These are phyloP conservation scores for Blastobotrys arbuscula DNA, from an alignment of 1,139 yeast species.

Conservation along the genomic window DNA sequence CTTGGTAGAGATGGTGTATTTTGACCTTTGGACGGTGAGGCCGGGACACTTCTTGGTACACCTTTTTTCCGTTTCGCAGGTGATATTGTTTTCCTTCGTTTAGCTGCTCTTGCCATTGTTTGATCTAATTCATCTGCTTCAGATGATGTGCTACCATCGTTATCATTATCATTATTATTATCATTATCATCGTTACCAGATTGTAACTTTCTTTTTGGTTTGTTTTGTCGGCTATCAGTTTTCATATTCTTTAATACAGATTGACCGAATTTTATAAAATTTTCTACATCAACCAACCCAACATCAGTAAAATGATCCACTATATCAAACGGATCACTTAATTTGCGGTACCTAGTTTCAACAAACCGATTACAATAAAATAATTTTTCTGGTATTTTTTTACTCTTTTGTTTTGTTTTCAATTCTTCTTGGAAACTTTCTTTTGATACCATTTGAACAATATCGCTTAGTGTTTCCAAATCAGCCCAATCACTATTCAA, in stretches of 20 bases:
- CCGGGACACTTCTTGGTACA: too few species aligned
- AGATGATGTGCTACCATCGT: background rate
- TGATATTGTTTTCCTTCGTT: background rate
- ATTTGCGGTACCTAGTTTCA: background rate
- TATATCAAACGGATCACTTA: background rate
- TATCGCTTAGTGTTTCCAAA: background rate
- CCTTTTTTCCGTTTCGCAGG: background rate
- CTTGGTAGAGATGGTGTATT: conserved; percentile 8
- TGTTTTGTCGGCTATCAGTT: background rate
- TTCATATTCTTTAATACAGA: background rate
- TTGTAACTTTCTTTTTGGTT: background rate
- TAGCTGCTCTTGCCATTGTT: background rate
- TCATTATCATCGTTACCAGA: background rate
- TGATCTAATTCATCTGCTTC: background rate
- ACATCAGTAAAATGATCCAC: background rate
- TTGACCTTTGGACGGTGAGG: too few species aligned
- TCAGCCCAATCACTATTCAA: conserved; percentile 3
- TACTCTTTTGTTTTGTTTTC: background rate
- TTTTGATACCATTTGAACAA: background rate
- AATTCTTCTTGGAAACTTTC: background rate
- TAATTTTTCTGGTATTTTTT: background rate
- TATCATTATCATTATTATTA: background rate
- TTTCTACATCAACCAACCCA: background rate
- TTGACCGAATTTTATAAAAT: background rate
- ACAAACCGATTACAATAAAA: background rate